phyloP scores from a whole-genome alignment of 805 yeast genomes.

The Kodamaea fukazawae region DNA sequence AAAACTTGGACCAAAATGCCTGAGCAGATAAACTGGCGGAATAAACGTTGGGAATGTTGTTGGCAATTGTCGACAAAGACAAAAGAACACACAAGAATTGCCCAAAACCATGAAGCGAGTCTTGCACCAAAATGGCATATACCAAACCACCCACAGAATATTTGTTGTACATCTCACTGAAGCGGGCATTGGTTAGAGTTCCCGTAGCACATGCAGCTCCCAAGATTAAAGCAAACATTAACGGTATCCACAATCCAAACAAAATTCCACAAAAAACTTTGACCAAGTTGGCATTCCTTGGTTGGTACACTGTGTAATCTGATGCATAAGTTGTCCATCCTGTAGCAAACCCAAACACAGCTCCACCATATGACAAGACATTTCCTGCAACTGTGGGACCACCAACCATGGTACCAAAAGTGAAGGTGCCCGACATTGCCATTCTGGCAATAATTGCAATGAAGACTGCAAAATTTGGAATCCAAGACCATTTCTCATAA shows the following conservation, averaged over 20 bases:
- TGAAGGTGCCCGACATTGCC: constrained; percentile 62
- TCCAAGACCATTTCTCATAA: constrained; percentile 85
- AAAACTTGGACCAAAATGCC: constrained; percentile 73
- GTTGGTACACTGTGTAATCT: constrained; percentile 88
- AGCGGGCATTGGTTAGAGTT: constrained; percentile 35
- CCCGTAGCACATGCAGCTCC: constrained; percentile 88
- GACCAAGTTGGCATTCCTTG: constrained; percentile 53
- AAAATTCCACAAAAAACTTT: constrained; percentile 63
- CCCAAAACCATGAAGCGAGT: constrained; percentile 86
- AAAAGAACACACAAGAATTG: constrained; percentile 83
- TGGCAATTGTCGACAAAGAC: constrained; percentile 83
- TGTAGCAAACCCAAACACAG: constrained; percentile 83
- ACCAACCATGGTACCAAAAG: constrained; percentile 27
- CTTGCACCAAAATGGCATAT: constrained; percentile 70
- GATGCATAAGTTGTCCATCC: constrained; percentile 95
- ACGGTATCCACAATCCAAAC: constrained; percentile 63
- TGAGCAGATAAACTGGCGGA: constrained; percentile 86
- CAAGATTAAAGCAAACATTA: constrained; percentile 66
- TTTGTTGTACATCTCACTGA: constrained; percentile 48
- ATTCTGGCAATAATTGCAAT: constrained; percentile 76
- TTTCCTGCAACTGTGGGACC: constrained; percentile 72
- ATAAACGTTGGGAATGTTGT: constrained; percentile 92
- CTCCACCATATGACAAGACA: constrained; percentile 77
- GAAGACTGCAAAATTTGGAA: constrained; percentile 72
- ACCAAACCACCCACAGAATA: constrained; percentile 79